Base-by-base conservation (phyloP, 2,329 filamentous ascomycete species). In the Monosporascus cannonballus region DNA sequence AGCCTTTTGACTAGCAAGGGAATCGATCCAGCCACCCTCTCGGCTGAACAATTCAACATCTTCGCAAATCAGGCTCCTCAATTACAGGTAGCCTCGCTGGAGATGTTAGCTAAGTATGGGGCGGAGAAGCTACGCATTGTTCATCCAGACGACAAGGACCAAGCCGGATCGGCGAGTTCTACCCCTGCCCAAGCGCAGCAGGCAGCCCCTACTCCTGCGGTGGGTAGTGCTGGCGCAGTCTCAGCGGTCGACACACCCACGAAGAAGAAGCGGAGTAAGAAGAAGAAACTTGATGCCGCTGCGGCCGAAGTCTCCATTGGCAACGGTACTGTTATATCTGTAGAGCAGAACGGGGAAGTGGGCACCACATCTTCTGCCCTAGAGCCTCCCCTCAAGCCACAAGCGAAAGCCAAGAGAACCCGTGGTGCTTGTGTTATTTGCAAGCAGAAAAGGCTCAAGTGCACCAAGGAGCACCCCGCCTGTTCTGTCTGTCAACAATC, bases 51-150 rank as follows among this genome's bases (percentile, higher is more conserved):
- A 59, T 81, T 84, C 55, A 76, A 70, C 57, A 84, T 83, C 17
- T 81, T 84, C 57, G 72, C 80, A 8, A 84, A 84, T 51, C 81
- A 84, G 64, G 75, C 79, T 1, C 79, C 80, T 0, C 72, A 76
- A 3, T 64, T 83, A 6, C 81, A 84, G 56, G 68, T 70, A 50
- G 73, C 79, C 50, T 84, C 81, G 1, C 65, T 84, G 15, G 72
- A 70, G 1, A 80, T 84, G 79, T 70, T 84, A 11, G 72, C 75
- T 1, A 76, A 74, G 59, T 83, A 83, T 51, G 81, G 81, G 20
- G 80, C 81, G 6, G 79, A 83, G 61, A 70, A 76, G 15, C 66
- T 84, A 24, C 72, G 77, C 11, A 83, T 84, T 48, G 76, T 84
- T 5, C 79, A 82, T 50, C 79, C 80, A 3, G 68, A 66, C 7